Base-by-base conservation (phyloP, 148 eudicot genomes). In the Talinum fruticosum region DNA sequence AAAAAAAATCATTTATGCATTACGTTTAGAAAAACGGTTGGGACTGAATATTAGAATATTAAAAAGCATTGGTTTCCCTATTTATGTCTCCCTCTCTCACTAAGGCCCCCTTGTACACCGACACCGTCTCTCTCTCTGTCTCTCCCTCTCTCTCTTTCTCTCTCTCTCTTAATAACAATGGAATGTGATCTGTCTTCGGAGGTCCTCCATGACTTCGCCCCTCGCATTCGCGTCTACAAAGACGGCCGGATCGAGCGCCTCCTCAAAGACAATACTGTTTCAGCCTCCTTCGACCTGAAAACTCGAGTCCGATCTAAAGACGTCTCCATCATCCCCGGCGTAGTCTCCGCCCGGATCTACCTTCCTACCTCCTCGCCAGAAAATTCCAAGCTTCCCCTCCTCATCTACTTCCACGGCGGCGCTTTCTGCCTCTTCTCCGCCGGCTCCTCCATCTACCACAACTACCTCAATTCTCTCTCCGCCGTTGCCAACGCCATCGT, bases 381-480 rank as follows among this genome's bases (percentile, higher is more conserved):
- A 4, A 57, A 4, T 1, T 0, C 78, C 32, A 83, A 83, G 29
- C 29, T 85, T 3, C 88, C 90, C 13, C 64, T 87, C 33, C 37
- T 87, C 1, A 62, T 87, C 53, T 75, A 87, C 83, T 24, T 83
- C 75, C 90, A 87, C 59, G 90, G 88, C 23, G 90, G 88, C 8
- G 88, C 83, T 0, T 87, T 87, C 76, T 83, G 86, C 67, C 76
- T 87, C 45, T 81, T 79, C 57, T 85, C 86, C 5, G 83, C 90
- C 35, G 78, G 72, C 57, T 70, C 77, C 8, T 78, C 85, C 10
- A 75, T 61, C 37, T 79, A 81, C 85, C 88, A 87, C 33, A 38
- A 30, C 54, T 81, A 79, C 57, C 66, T 83, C 45, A 85, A 70
- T 72, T 66, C 85, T 6, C 83, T 87, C 16, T 79, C 59, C 33